A percentile compares a stretch with the other conserved stretches of the same genome.
These are phyloP conservation scores for Hymenoscyphus occultus DNA, from an alignment of 2,329 filamentous ascomycete genomes.

Conservation along the genomic window DNA sequence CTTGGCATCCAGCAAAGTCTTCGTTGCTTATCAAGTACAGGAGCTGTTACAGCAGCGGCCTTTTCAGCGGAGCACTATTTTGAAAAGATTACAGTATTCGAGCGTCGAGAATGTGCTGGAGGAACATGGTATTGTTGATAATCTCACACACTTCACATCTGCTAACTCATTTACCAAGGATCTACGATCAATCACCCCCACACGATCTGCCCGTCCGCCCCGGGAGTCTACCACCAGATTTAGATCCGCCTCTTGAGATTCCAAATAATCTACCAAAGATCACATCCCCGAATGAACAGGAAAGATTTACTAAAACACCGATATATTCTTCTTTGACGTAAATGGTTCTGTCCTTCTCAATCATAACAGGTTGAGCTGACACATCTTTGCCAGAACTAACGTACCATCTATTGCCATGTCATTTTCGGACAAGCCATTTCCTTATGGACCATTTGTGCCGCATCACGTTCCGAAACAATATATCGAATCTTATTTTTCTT, in stretches of 20 bases:
- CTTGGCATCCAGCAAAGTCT: conserved; percentile 4
- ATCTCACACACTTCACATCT: conserved; percentile 27
- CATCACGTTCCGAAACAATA: conserved; percentile 55
- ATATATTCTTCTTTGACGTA: conserved; percentile 52
- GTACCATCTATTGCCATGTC: conserved; percentile 53
- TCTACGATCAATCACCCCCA: conserved; percentile 42
- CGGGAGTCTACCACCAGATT: conserved; percentile 44
- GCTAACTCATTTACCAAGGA: conserved; percentile 48
- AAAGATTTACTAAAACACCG: conserved; percentile 48
- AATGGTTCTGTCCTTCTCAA: conserved; percentile 23
- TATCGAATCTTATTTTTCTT: conserved; percentile 53
- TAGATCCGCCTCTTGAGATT: conserved; percentile 46
- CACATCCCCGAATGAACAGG: conserved; percentile 42
- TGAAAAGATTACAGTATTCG: conserved; percentile 58
- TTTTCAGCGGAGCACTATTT: conserved; percentile 55
- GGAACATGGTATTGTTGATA: conserved; percentile 50
- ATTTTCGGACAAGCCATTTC: conserved; percentile 22
- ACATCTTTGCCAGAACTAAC: conserved; percentile 45
- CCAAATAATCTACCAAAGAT: conserved; percentile 43
- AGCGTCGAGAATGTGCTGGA: conserved; percentile 54
- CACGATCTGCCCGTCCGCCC: conserved; percentile 38
- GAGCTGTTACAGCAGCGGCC: conserved; percentile 47
- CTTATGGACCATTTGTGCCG: conserved; percentile 35
- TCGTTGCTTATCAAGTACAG: conserved; percentile 32
- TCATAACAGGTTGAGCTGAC: neutral